Evolutionary conservation across 2,329 filamentous ascomycete genomes (phyloP), one percentile per base, ranked within the genome.

Genomic region (Rhinocladiella similis): DNA sequence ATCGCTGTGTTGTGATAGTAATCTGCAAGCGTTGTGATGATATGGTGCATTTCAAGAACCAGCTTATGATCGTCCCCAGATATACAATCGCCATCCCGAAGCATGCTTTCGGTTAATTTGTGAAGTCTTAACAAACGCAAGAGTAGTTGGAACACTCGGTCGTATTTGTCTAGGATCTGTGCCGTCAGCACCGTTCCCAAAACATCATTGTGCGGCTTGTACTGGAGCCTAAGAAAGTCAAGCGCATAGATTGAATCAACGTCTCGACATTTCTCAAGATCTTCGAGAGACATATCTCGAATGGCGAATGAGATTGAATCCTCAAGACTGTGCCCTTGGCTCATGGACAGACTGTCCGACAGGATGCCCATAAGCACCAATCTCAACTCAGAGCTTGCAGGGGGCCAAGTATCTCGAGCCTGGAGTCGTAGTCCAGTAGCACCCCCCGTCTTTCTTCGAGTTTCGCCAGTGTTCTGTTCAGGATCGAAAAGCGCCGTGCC

Each of bases 201-300:
- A 1, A 90, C 84, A 12, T 59, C 51, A 0, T 82, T 72, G 0
- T 91, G 88, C 0, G 91, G 81, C 39, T 87, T 89, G 73, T 97
- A 97, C 45, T 91, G 88, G 6, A 99, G 76, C 1, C 90, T 85
- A 14, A 99, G 78, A 67, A 99, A 97, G 72, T 97, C 94, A n/a
- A 97, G 79, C 0, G 94, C 94, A 68, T 93, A 86, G 16, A 97
- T 80, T 0, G 87, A 88, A 68, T 90, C 83, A 0, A 91, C 86
- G 65, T 97, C 84, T 79, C 95, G 86, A 71, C 91, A 93, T 60
- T 82, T 85, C 50, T 91, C 84, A 47, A 96, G 89, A 64, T 97
- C 91, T 46, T 87, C 86, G 6, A 85, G 79, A 0, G 86, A 82
- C 60, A 97, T 80, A 64, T 93, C 87, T 36, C 94, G 88, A 20